A percentile compares a stretch with the other conserved stretches of the same genome.
Evolutionary conservation across 202 grass and related monocot genomes (phyloP).

Genomic region (Sporobolus alterniflorus): DNA sequence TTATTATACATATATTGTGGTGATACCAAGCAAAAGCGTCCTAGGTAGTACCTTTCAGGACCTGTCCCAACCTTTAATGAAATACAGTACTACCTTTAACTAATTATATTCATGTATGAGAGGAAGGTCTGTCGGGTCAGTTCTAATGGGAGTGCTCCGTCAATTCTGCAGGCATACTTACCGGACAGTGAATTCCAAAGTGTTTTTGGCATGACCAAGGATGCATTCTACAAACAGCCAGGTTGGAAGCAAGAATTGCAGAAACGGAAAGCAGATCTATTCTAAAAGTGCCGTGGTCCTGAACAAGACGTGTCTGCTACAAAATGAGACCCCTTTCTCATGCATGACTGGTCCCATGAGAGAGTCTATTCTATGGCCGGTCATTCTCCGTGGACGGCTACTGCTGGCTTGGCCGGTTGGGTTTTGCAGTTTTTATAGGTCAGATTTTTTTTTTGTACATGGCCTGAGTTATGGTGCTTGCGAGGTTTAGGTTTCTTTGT

Average conservation of each 20-base stretch:
- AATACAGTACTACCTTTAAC: no score
- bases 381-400: conserved; percentile 43
- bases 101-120: conserved; percentile 15
- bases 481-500: conserved; percentile 49
- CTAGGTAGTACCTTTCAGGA: neutral
- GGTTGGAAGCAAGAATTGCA: conserved; percentile 94
- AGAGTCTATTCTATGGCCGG: conserved; percentile 32
- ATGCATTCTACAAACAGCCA: conserved; percentile 78
- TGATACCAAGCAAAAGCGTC: neutral
- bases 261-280: conserved; percentile 89
- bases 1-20: neutral
- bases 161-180: conserved; percentile 73
- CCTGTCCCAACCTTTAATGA: neutral
- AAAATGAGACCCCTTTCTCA: conserved; percentile 39
- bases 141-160: conserved; percentile 11
- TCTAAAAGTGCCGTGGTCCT: conserved; percentile 35
- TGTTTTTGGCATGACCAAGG: conserved; percentile 76
- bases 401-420: conserved; percentile 55
- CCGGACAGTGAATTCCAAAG: conserved; percentile 81
- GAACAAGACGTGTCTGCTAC: conserved; percentile 27
- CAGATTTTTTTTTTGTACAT: conserved; percentile 81
- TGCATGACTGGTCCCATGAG: conserved; percentile 40
- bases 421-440: conserved; percentile 64
- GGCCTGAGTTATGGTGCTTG: conserved; percentile 61
- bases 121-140: neutral